phyloP scores from a whole-genome alignment of 139 green algal genomes.

The Pseudopediastrum boryanum region DNA sequence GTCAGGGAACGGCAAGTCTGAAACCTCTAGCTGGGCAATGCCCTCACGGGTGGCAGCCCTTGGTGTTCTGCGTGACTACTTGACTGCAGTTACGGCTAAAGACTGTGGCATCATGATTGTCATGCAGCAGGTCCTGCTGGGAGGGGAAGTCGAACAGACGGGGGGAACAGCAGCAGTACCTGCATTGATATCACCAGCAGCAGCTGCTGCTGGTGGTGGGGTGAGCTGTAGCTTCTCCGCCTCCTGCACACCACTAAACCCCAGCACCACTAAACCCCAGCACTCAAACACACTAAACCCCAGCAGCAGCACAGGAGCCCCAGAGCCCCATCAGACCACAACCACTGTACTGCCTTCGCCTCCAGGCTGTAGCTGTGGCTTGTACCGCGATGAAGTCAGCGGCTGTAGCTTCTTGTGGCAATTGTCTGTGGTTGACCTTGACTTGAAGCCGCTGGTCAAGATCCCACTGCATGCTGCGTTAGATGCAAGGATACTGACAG shows the following conservation, averaged over 20 bases:
- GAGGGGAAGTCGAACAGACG: background rate
- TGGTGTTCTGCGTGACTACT: slow-evolving; percentile 64
- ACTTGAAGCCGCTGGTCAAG: slow-evolving; percentile 77
- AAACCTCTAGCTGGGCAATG: too few relatives aligned
- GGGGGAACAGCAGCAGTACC: background rate
- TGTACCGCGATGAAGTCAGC: slow-evolving; percentile 2
- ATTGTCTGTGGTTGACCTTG: slow-evolving; percentile 78
- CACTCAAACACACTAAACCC: too few relatives aligned
- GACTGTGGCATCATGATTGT: slow-evolving; percentile 87
- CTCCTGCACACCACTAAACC: background rate
- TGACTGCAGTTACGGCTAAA: slow-evolving; percentile 78
- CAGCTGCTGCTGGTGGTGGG: slow-evolving; percentile 25
- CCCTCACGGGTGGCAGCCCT: slow-evolving; percentile 26
- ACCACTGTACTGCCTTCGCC: background rate
- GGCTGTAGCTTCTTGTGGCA: slow-evolving; percentile 40
- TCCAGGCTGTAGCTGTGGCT: background rate
- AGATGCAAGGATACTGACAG: slow-evolving; percentile 56
- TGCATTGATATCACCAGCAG: background rate
- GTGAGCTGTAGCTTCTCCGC: slow-evolving; percentile 66
- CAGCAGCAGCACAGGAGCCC: background rate
- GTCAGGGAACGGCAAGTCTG: too few relatives aligned
- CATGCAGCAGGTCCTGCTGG: slow-evolving; percentile 47
- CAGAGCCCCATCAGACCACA: background rate
- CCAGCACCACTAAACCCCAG: background rate
- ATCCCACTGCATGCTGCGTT: slow-evolving; percentile 55